Percentiles rank a stretch among this genome's conserved stretches.
Conservation (phyloP, 2,329 filamentous ascomycete genomes). For the Xylariomycetidae sp. region DNA sequence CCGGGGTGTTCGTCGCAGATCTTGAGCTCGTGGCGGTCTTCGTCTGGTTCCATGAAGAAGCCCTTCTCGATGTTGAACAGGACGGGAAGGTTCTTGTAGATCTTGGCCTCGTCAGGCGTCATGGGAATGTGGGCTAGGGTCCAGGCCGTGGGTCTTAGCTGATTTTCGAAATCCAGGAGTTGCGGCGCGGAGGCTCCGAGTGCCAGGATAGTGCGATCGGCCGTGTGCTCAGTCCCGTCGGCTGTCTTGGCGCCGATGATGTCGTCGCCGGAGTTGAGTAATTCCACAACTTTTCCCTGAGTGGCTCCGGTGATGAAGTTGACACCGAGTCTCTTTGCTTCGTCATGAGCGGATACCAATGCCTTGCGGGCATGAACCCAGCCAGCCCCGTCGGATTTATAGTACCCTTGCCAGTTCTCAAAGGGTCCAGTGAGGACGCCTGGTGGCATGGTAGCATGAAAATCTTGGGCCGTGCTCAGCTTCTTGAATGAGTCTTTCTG, state of each 20-base stretch:
- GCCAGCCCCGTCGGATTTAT: neutral
- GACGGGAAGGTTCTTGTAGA: constrained; percentile 42
- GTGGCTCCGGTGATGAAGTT: neutral
- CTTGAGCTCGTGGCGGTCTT: constrained; percentile 1
- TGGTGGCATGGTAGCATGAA: neutral
- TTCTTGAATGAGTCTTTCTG: too few relatives aligned
- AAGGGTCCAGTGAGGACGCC: neutral
- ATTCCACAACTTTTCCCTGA: neutral
- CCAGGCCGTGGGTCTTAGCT: constrained; percentile 48
- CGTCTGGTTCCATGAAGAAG: constrained; percentile 33
- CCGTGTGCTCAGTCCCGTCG: constrained; percentile 33
- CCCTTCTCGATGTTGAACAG: constrained; percentile 39
- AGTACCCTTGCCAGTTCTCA: neutral
- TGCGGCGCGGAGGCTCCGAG: constrained; percentile 41
- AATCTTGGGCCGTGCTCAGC: neutral
- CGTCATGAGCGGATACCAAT: neutral
- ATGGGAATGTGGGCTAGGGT: constrained; percentile 47
- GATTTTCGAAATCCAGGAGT: constrained; percentile 43
- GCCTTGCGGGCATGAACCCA: neutral
- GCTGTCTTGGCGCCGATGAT: constrained; percentile 37
- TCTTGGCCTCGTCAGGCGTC: constrained; percentile 34
- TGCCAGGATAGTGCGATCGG: constrained; percentile 39
- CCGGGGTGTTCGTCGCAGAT: neutral
- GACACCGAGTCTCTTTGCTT: neutral
- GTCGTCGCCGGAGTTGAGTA: constrained; percentile 20